A percentile compares a stretch with the other conserved stretches of the same genome.
These are phyloP conservation scores for Morella rubra DNA, from an alignment of 306 rosid genomes.

Conservation along the genomic window DNA sequence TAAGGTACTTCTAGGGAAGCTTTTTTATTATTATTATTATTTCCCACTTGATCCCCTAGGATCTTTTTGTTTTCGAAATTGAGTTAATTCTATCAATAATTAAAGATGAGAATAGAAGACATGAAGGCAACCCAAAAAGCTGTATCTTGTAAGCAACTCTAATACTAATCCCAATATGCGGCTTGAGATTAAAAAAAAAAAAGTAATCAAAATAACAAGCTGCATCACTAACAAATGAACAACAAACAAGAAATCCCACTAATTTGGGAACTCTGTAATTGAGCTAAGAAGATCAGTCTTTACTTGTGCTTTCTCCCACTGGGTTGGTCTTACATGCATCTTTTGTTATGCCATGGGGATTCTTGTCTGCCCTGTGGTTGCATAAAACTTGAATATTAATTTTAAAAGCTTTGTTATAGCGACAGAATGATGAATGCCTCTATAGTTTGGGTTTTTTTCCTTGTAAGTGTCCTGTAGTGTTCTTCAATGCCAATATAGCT, in stretches of 20 bases:
- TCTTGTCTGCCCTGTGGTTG: not conserved
- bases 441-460: too few relatives aligned
- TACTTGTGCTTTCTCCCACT: not conserved
- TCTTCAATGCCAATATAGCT: too few relatives aligned
- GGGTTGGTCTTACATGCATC: not conserved
- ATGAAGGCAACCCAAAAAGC: not conserved
- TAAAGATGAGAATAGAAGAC: not conserved
- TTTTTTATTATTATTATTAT: too few relatives aligned
- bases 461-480: too few relatives aligned
- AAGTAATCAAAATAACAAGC: not conserved
- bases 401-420: not conserved
- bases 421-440: too few relatives aligned
- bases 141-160: not conserved
- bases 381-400: not conserved
- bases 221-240: not conserved
- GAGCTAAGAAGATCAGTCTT: not conserved
- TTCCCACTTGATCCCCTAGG: too few relatives aligned
- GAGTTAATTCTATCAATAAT: not conserved
- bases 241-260: not conserved
- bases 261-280: not conserved
- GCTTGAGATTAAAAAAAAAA: too few relatives aligned
- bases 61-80: too few relatives aligned
- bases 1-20: too few relatives aligned
- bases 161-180: too few relatives aligned
- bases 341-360: not conserved